A percentile compares a stretch with the other conserved stretches of the same genome.
Evolutionary conservation across 352 stramenopile species (phyloP).

Genomic region (Phytopythium boreale): DNA sequence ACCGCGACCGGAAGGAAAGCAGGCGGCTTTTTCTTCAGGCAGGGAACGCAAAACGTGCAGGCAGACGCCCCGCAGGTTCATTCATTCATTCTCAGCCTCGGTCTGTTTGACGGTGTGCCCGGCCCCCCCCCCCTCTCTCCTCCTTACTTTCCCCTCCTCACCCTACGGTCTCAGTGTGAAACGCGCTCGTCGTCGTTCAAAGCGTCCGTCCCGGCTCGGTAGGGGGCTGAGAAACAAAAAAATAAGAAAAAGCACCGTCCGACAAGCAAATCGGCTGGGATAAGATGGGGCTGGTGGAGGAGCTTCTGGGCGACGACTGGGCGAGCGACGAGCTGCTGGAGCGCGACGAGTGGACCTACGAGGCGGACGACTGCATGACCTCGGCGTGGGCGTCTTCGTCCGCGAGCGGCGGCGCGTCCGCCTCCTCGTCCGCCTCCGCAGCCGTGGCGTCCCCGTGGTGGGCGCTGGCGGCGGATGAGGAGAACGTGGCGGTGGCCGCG

Average conservation of each 20-base stretch:
- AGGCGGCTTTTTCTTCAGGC: too few species aligned
- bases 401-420: background rate
- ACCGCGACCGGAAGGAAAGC: too few species aligned
- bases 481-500: slow-evolving; percentile 6
- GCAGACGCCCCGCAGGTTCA: too few species aligned
- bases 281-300: slow-evolving; percentile 3
- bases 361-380: slow-evolving; percentile 8
- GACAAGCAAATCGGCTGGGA: background rate
- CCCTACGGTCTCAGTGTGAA: background rate
- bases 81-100: too few species aligned
- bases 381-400: background rate
- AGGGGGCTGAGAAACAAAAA: background rate
- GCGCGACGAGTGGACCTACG: background rate
- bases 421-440: background rate
- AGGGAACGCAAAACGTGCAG: too few species aligned
- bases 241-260: background rate
- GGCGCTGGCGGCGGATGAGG: slow-evolving; percentile 5
- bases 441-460: background rate
- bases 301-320: slow-evolving; percentile 3
- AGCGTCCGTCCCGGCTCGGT: background rate
- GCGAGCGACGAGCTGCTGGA: slow-evolving; percentile 7
- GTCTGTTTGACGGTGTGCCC: too few species aligned
- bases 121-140: background rate
- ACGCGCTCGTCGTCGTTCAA: background rate
- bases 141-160: too few species aligned